These are phyloP conservation scores for Lagenidium giganteum DNA, from an alignment of 352 stramenopile species.

Conservation along the genomic window DNA sequence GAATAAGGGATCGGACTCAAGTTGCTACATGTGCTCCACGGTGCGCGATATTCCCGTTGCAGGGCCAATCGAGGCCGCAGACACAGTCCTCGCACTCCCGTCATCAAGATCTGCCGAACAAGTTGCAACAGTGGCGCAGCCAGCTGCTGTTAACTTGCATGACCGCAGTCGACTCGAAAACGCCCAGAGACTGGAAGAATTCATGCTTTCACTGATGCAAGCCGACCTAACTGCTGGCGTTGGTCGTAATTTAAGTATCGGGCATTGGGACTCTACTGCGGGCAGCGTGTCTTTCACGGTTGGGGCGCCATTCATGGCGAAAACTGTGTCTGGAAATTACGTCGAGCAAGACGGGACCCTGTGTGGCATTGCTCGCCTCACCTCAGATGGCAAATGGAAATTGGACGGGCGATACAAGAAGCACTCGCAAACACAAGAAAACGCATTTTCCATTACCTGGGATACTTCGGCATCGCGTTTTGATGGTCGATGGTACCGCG, in stretches of 20 bases:
- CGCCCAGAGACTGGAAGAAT: background rate
- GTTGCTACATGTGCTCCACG: slow-evolving; percentile 74
- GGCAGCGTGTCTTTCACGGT: slow-evolving; percentile 48
- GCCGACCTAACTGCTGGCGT: slow-evolving; percentile 26
- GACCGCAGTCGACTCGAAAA: slow-evolving; percentile 19
- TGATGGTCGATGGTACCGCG: slow-evolving; percentile 81
- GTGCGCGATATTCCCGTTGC: slow-evolving; percentile 32
- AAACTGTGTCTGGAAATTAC: slow-evolving; percentile 75
- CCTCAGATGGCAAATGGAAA: slow-evolving; percentile 52
- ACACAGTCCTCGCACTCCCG: slow-evolving; percentile 29
- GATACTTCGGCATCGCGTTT: slow-evolving; percentile 49
- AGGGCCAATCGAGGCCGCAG: slow-evolving; percentile 21
- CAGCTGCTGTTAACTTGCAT: slow-evolving; percentile 26
- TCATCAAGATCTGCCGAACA: slow-evolving; percentile 26
- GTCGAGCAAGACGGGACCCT: slow-evolving; percentile 63
- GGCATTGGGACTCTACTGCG: slow-evolving; percentile 71
- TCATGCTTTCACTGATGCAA: slow-evolving; percentile 42
- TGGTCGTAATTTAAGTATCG: slow-evolving; percentile 24
- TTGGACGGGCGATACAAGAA: slow-evolving; percentile 72
- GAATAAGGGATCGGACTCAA: slow-evolving; percentile 44
- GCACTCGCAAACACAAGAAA: slow-evolving; percentile 54
- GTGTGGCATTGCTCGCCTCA: slow-evolving; percentile 45
- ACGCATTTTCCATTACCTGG: slow-evolving; percentile 67
- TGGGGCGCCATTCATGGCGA: slow-evolving; percentile 34
- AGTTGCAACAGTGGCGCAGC: slow-evolving; percentile 16